Base-by-base conservation (phyloP, 1,284 basidiomycete species). In the Boletus sp. region DNA sequence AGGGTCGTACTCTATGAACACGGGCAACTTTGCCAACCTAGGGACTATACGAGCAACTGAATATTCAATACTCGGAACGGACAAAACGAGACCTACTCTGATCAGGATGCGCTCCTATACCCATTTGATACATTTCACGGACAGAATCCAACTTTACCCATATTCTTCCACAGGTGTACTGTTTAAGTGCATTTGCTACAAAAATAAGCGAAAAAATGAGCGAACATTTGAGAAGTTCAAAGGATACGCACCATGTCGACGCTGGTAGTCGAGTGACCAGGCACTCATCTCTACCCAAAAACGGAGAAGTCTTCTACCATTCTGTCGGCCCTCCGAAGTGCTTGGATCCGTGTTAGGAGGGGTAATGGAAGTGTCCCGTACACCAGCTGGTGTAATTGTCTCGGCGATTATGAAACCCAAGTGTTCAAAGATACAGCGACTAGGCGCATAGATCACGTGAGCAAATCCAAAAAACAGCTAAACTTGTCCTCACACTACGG, bases 211-310 rank as follows among this genome's bases (percentile, higher is more conserved):
- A 52, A 8, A 25, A 23, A 23, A 37, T 73, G 21, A 68, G 55
- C 31, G 13, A 46, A 47, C 38, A 6, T 62, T 48, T 38, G 55
- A 28, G 1, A 52, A 49, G 43, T 63, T 30, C 19, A 9, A 47
- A 40, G 49, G 60, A 31, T 21, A 68, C 77, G 58, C 73, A 87
- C 87, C 69, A 65, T 83, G 62, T 37, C 76, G 72, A 47, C 81
- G 82, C 53, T 79, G 79, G 66, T 81, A 91, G 62, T 90, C 83
- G 3, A 79, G 74, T 30, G 87, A 63, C 84, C 87, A 91, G 4
- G 89, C 83, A 50, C 83, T 77, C 6, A 88, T 73, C 68, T 94
- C 90, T 17, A 91, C 80, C 91, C 91, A 93, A 27, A 87, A 87
- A 31, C 90, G 82, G 49, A 93, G 80, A 5, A 93, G 79, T 65